Evolutionary conservation across 306 rosid species (phyloP).

Genomic region (Medicago ruthenica): DNA sequence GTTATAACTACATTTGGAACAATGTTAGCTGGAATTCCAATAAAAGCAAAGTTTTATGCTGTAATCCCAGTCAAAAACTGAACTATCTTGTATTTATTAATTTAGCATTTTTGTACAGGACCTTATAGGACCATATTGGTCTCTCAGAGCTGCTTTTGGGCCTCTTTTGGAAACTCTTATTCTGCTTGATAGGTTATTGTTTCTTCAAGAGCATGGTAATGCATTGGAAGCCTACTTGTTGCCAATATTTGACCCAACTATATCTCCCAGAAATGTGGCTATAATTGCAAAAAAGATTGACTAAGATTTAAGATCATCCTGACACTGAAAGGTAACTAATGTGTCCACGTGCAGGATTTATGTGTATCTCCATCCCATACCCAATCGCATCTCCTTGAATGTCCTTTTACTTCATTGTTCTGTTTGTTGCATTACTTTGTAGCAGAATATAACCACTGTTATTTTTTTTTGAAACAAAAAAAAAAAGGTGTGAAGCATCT

Average conservation of each 20-base stretch:
- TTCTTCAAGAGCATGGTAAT: slow-evolving; percentile 84
- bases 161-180: slow-evolving; percentile 85
- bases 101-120: slow-evolving; percentile 59
- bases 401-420: too few species aligned
- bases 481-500: too few species aligned
- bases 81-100: slow-evolving; percentile 31
- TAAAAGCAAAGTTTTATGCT: background rate
- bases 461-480: too few species aligned
- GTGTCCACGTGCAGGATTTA: background rate
- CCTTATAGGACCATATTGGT: slow-evolving; percentile 88
- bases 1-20: background rate
- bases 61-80: slow-evolving; percentile 12
- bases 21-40: slow-evolving; percentile 1
- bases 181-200: slow-evolving; percentile 88
- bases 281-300: slow-evolving; percentile 73
- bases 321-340: slow-evolving; percentile 40
- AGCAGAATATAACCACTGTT: too few species aligned
- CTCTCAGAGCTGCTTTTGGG: slow-evolving; percentile 93
- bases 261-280: slow-evolving; percentile 92
- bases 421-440: too few species aligned
- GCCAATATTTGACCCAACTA: slow-evolving; percentile 78
- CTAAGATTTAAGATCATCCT: slow-evolving; percentile 44
- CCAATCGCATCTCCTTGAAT: too few species aligned
- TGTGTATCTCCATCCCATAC: background rate
- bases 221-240: slow-evolving; percentile 65